phyloP scores from a whole-genome alignment of 257 asterid species.

The Paraleonurus japonicus region DNA sequence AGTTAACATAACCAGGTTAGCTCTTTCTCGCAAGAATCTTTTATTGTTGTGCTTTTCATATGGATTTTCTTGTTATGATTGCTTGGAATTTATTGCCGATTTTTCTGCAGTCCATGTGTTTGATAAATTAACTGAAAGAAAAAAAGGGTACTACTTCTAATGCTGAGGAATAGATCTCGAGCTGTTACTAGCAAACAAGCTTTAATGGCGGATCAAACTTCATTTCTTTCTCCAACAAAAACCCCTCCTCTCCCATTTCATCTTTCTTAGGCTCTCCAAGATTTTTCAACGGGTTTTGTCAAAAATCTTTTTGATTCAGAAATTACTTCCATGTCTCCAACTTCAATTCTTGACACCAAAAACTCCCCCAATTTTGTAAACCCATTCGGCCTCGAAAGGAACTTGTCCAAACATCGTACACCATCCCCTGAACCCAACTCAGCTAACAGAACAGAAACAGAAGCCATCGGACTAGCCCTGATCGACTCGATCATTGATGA shows the following conservation, averaged over 20 bases:
- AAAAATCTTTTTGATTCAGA: constrained; percentile 39
- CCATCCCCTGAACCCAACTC: constrained; percentile 25
- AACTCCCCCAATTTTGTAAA: constrained; percentile 40
- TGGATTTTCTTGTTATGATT: background rate
- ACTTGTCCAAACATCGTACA: background rate
- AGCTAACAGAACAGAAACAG: constrained; percentile 32
- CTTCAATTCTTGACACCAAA: constrained; percentile 66
- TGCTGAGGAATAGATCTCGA: constrained; percentile 82
- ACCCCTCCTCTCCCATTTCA: constrained; percentile 48
- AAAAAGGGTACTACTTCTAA: background rate
- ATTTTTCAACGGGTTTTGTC: constrained; percentile 57
- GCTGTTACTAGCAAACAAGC: constrained; percentile 60
- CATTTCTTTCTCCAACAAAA: constrained; percentile 39
- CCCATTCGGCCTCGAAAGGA: constrained; percentile 49
- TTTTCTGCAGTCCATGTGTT: constrained; percentile 28
- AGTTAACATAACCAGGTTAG: constrained; percentile 35
- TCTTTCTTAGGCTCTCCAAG: constrained; percentile 70
- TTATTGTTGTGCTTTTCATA: background rate
- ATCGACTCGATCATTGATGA: constrained; percentile 52
- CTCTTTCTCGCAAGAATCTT: constrained; percentile 14
- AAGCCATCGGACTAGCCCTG: constrained; percentile 74
- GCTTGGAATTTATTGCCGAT: background rate
- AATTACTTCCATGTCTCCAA: constrained; percentile 50
- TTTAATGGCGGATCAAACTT: constrained; percentile 52
- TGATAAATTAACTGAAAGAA: constrained; percentile 1